Conservation (phyloP, 345 rosid species). For the Hevea brasiliensis region DNA sequence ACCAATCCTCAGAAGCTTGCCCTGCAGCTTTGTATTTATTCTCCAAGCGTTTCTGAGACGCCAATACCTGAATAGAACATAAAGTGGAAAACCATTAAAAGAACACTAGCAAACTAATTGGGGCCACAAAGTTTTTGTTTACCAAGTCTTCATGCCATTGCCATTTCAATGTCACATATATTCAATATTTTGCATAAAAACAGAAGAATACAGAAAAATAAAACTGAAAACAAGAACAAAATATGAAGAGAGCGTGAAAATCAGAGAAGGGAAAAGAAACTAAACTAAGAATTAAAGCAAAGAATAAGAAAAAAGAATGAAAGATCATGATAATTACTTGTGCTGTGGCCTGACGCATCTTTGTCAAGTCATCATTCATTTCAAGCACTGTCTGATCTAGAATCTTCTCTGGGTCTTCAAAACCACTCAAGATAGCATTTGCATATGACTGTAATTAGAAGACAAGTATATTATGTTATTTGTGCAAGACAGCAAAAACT, state of each 20-base stretch:
- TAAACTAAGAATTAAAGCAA: no score
- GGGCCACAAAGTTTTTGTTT: background rate
- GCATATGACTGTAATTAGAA: conserved; percentile 67
- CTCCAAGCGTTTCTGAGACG: conserved; percentile 74
- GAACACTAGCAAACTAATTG: background rate
- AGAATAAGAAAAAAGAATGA: background rate
- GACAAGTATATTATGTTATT: conserved; percentile 11
- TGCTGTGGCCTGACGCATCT: conserved; percentile 88
- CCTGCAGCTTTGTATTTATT: conserved; percentile 70
- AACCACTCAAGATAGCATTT: conserved; percentile 61
- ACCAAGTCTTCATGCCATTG: background rate
- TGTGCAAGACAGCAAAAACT: background rate
- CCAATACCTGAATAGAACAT: conserved; percentile 54
- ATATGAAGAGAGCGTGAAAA: background rate
- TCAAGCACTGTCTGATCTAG: conserved; percentile 77
- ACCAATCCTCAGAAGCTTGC: conserved; percentile 78
- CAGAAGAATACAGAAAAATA: background rate
- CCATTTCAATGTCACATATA: background rate
- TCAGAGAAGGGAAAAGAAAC: no score
- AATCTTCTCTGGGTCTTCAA: conserved; percentile 82
- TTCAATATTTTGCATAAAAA: background rate
- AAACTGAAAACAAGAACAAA: background rate
- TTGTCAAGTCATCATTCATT: conserved; percentile 78
- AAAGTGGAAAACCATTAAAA: conserved; percentile 1
- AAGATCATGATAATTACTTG: conserved; percentile 49